A percentile compares a stretch with the other conserved stretches of the same genome.
Conservation (phyloP, 345 rosid genomes). For the Gossypium turneri region DNA sequence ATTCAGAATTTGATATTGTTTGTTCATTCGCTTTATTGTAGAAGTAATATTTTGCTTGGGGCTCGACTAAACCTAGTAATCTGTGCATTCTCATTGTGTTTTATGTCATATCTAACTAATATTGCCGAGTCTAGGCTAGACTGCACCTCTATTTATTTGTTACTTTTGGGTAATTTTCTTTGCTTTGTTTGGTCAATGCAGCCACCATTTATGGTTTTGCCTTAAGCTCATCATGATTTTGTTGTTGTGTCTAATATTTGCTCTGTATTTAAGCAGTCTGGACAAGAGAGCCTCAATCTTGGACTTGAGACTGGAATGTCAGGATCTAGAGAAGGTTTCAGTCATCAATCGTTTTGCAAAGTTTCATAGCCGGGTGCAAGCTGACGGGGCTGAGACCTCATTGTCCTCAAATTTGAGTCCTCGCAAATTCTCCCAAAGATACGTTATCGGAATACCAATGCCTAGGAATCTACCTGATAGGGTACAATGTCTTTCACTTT, state of each 20-base stretch:
- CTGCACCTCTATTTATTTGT: neutral
- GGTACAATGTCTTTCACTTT: conserved; percentile 88
- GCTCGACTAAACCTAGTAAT: too few relatives aligned
- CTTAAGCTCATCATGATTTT: neutral
- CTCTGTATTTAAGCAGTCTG: conserved; percentile 46
- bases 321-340: conserved; percentile 72
- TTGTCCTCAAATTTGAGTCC: conserved; percentile 36
- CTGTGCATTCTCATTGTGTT: too few relatives aligned
- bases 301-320: conserved; percentile 73
- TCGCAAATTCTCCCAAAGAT: conserved; percentile 64
- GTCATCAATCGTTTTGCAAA: conserved; percentile 91
- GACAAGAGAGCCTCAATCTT: conserved; percentile 53
- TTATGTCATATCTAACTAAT: too few relatives aligned
- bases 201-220: neutral
- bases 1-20: too few relatives aligned
- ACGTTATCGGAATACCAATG: conserved; percentile 78
- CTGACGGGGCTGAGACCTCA: conserved; percentile 44
- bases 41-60: too few relatives aligned
- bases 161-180: neutral
- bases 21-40: too few relatives aligned
- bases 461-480: conserved; percentile 83
- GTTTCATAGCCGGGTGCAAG: conserved; percentile 63
- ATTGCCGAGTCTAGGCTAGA: too few relatives aligned
- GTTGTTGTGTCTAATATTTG: conserved; percentile 8
- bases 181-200: conserved; percentile 4